Evolutionary conservation across 148 eudicot genomes (phyloP).

Genomic region (Fagopyrum tataricum): DNA sequence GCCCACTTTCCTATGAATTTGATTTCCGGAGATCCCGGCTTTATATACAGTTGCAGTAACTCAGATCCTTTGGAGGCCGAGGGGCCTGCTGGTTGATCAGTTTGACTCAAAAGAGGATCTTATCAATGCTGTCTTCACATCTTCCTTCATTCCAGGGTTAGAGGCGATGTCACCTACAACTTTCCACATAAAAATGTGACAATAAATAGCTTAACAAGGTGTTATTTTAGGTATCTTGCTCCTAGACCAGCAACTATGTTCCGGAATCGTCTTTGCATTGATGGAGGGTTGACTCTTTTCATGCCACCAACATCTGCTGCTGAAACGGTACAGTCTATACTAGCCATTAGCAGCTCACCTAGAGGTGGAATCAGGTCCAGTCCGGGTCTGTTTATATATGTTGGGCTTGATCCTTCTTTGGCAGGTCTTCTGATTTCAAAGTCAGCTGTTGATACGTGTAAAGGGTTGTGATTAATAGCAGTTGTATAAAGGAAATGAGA

Average conservation of each 20-base stretch:
- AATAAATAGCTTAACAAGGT: constrained; percentile 11
- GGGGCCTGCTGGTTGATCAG: constrained; percentile 84
- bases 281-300: constrained; percentile 94
- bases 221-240: constrained; percentile 63
- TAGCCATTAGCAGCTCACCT: neutral
- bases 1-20: neutral
- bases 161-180: neutral
- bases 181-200: neutral
- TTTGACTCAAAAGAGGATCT: constrained; percentile 98
- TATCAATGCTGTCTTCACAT: constrained; percentile 84
- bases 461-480: too few relatives aligned
- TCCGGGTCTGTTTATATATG: too few relatives aligned
- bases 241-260: constrained; percentile 95
- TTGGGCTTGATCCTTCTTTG: too few relatives aligned
- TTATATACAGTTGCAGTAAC: constrained; percentile 77
- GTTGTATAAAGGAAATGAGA: neutral
- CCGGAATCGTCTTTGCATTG: constrained; percentile 81
- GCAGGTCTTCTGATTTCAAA: too few relatives aligned
- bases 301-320: constrained; percentile 99
- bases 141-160: constrained; percentile 98
- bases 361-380: neutral
- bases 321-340: constrained; percentile 51
- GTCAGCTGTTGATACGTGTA: too few relatives aligned
- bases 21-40: neutral
- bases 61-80: constrained; percentile 91